Conservation (phyloP, 2,329 filamentous ascomycete genomes). For the Ambrosiella beaveri region DNA sequence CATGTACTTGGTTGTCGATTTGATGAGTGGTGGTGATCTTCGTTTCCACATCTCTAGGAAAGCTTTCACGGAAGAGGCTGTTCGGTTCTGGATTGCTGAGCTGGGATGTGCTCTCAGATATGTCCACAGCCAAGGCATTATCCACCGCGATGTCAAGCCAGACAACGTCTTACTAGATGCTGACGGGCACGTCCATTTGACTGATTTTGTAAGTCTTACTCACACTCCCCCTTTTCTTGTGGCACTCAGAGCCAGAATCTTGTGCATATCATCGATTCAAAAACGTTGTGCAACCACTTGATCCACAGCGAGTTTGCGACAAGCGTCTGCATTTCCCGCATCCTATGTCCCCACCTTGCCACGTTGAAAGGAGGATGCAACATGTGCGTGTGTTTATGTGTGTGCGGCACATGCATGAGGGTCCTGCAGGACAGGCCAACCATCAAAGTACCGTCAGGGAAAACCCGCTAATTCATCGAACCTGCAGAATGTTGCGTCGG, state of each 20-base stretch:
- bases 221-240: background rate
- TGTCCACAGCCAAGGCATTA: conserved; percentile 71
- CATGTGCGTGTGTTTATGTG: background rate
- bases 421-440: background rate
- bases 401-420: background rate
- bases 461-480: conserved; percentile 20
- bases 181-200: conserved; percentile 88
- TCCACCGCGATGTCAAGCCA: conserved; percentile 81
- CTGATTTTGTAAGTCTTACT: conserved; percentile 66
- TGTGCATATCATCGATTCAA: background rate
- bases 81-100: conserved; percentile 93
- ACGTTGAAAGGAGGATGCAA: background rate
- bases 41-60: conserved; percentile 96
- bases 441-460: background rate
- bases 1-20: conserved; percentile 93
- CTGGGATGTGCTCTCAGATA: conserved; percentile 81
- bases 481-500: conserved; percentile 79
- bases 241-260: background rate
- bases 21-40: conserved; percentile 94
- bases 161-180: conserved; percentile 80
- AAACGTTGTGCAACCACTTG: background rate
- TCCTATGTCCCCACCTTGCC: background rate
- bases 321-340: background rate
- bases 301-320: background rate
- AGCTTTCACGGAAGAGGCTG: conserved; percentile 91